phyloP scores from a whole-genome alignment of 2,329 filamentous ascomycete species.

The Talaromyces sp. region DNA sequence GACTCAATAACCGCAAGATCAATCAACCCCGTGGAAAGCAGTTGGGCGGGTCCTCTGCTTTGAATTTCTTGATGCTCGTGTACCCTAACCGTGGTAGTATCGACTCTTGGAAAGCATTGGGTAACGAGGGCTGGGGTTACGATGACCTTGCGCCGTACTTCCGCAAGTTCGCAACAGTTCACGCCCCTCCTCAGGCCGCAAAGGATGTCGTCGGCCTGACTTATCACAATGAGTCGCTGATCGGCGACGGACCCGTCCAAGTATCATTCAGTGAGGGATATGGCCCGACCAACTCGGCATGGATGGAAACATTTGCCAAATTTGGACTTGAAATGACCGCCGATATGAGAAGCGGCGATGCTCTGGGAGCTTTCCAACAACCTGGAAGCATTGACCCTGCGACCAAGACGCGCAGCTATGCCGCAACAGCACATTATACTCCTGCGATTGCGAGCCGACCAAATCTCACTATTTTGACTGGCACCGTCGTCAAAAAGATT shows the following conservation, averaged over 20 bases:
- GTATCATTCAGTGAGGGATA: slow-evolving; percentile 15
- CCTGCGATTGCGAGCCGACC: slow-evolving; percentile 31
- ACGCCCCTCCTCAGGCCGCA: background rate
- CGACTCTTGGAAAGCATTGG: slow-evolving; percentile 37
- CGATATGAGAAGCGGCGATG: slow-evolving; percentile 37
- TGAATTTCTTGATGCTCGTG: slow-evolving; percentile 16
- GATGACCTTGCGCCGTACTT: slow-evolving; percentile 14
- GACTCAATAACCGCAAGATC: slow-evolving; percentile 20
- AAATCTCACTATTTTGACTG: slow-evolving; percentile 47
- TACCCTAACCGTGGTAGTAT: slow-evolving; percentile 32
- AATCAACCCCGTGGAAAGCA: slow-evolving; percentile 19
- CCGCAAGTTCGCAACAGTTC: slow-evolving; percentile 12
- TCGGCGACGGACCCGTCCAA: slow-evolving; percentile 16
- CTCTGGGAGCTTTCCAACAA: slow-evolving; percentile 38
- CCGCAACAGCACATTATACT: slow-evolving; percentile 38
- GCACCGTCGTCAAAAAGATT: slow-evolving; percentile 42
- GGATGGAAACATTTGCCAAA: slow-evolving; percentile 16
- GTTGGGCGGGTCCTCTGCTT: slow-evolving; percentile 20
- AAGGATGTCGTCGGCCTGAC: slow-evolving; percentile 9
- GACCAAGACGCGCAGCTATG: slow-evolving; percentile 39
- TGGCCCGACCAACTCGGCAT: slow-evolving; percentile 14
- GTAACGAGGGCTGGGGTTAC: slow-evolving; percentile 25
- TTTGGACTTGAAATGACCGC: slow-evolving; percentile 15
- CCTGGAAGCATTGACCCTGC: slow-evolving; percentile 31
- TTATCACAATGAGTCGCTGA: slow-evolving; percentile 7